These are phyloP conservation scores for Yamadazyma conglobata DNA, from an alignment of 1,139 yeast genomes.

Conservation along the genomic window DNA sequence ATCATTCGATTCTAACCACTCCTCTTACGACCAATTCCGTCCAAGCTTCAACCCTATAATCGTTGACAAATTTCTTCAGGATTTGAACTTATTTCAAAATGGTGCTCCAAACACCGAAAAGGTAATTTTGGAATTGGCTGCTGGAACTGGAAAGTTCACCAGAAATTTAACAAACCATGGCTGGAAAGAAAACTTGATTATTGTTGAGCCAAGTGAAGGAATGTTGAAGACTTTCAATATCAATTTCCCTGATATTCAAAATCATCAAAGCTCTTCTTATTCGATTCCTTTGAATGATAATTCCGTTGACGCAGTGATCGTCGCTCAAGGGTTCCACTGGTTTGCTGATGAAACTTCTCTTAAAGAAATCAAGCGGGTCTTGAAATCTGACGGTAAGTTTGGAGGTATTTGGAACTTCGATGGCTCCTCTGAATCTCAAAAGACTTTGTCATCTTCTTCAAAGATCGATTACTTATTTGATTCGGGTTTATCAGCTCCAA, in stretches of 20 bases:
- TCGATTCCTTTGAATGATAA: conserved; percentile 44
- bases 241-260: conserved; percentile 46
- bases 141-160: conserved; percentile 70
- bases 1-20: conserved; percentile 54
- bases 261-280: conserved; percentile 45
- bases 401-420: conserved; percentile 67
- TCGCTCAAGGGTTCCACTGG: conserved; percentile 73
- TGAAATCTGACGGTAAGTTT: conserved; percentile 45
- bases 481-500: conserved; percentile 5
- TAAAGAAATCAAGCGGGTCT: conserved; percentile 49
- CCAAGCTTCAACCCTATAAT: conserved; percentile 50
- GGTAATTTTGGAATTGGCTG: conserved; percentile 52
- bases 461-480: conserved; percentile 14
- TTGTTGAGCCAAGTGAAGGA: conserved; percentile 60
- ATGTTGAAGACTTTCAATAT: conserved; percentile 48
- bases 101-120: conserved; percentile 20
- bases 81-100: conserved; percentile 29
- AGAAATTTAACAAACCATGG: conserved; percentile 40
- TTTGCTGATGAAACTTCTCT: conserved; percentile 51
- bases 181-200: conserved; percentile 34
- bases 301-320: conserved; percentile 49
- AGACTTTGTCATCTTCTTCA: conserved; percentile 7
- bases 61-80: conserved; percentile 43
- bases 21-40: conserved; percentile 52
- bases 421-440: conserved; percentile 21